Conservation (phyloP, 129 eudicot species). For the Pittosporum tobira region DNA sequence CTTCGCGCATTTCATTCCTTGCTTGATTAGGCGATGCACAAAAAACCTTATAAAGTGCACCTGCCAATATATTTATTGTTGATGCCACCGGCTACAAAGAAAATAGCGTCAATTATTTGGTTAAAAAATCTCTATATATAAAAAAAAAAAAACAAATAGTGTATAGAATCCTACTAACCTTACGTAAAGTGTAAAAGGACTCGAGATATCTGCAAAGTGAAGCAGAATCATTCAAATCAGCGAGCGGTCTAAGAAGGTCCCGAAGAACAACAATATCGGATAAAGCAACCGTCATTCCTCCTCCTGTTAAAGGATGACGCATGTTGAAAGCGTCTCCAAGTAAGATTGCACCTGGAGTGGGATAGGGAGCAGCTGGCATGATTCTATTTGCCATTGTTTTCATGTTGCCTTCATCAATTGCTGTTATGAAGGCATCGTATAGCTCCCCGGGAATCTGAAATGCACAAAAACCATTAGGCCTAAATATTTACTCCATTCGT, state of each 20-base stretch:
- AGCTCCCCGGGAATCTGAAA: constrained; percentile 44
- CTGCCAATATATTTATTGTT: no score
- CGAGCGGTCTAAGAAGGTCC: constrained; percentile 23
- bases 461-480: neutral
- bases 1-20: no score
- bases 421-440: constrained; percentile 26
- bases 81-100: no score
- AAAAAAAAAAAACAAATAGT: no score
- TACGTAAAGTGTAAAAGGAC: constrained; percentile 32
- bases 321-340: constrained; percentile 55
- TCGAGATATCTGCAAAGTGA: constrained; percentile 26
- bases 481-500: no score
- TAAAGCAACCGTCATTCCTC: constrained; percentile 54
- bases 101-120: no score
- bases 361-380: constrained; percentile 48
- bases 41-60: no score
- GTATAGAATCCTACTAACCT: constrained; percentile 20
- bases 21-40: constrained; percentile 41
- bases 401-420: constrained; percentile 38
- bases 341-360: constrained; percentile 42
- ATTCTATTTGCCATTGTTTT: constrained; percentile 40
- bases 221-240: constrained; percentile 19
- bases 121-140: no score
- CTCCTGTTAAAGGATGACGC: constrained; percentile 55
- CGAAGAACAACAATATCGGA: constrained; percentile 37